These are phyloP conservation scores for Colletotrichum sp. DNA, from an alignment of 2,329 filamentous ascomycete species.

Conservation along the genomic window DNA sequence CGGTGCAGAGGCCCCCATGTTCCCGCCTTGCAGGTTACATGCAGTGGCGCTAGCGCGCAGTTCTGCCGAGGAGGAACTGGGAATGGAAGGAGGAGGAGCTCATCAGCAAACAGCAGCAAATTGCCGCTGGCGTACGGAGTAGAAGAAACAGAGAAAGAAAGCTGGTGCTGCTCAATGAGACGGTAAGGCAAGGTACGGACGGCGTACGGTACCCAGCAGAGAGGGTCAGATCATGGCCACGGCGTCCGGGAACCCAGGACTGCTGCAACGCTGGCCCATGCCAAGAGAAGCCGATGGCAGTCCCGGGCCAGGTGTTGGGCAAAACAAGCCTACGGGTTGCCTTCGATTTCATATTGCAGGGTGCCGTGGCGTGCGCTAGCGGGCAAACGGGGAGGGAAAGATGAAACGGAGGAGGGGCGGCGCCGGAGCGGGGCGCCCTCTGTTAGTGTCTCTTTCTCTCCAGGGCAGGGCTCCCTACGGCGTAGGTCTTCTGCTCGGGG, in stretches of 20 bases:
- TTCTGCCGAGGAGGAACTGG: slow-evolving; percentile 1
- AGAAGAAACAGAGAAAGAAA: not conserved
- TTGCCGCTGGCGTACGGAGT: not conserved
- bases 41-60: slow-evolving; percentile 10
- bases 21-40: slow-evolving; percentile 19
- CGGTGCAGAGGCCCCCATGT: not conserved
- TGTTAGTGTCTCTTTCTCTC: too few relatives aligned
- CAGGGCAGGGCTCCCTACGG: not conserved
- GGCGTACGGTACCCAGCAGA: not conserved
- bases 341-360: slow-evolving; percentile 15
- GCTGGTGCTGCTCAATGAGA: not conserved
- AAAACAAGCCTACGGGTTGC: not conserved
- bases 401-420: slow-evolving; percentile 17
- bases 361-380: slow-evolving; percentile 18
- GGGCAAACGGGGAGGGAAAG: slow-evolving; percentile 12
- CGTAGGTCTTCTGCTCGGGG: not conserved
- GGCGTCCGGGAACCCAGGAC: not conserved
- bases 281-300: not conserved
- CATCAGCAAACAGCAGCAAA: not conserved
- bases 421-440: not conserved
- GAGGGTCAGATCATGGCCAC: not conserved
- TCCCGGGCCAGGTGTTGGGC: not conserved
- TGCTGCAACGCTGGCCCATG: not conserved
- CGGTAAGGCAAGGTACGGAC: not conserved
- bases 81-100: not conserved